Evolutionary conservation across 1,139 yeast species (phyloP), one percentile per base, ranked within the genome.

Genomic region (Kazachstania sp.): DNA sequence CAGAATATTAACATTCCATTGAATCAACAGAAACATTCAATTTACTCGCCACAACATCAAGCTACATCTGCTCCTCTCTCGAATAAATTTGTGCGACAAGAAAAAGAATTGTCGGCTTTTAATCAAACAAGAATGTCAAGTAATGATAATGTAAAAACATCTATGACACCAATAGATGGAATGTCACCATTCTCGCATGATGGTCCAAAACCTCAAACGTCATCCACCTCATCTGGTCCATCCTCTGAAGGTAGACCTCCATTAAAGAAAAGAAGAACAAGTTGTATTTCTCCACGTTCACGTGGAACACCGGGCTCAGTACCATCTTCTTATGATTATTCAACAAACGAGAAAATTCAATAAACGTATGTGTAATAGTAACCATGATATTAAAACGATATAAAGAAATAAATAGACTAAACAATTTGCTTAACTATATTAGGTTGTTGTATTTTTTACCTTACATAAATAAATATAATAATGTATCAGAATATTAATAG

Each of bases 281-380:
- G 58, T 43, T 54, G 49, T n/a, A 39, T 57, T 4, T 54, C 58
- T 1, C 58, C 60, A 6, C 46, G 38, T 30, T 48, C 52, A 4
- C 26, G 44, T 5, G 36, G 44, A 34, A 47, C 47, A 23, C 34
- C 38, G n/a, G 18, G 28, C 11, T 20, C 39, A 4, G 29, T 23
- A 2, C 28, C 39, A 4, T 37, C 39, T 3, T 20, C 29, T 11
- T 37, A 20, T n/a, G 39, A 37, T 3, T 19, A 23, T 20, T 37
- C 39, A 1, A 3, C 20, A 32, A 32, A 32, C 12, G 39, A 37
- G 12, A 18, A 12, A 11, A 37, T 7, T 12, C 9, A 3, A 7
- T 9, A 12, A 12, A 13, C 2, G 2, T 32, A 13, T 3, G 6
- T 6, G 35, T 32, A 9, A 32, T 2, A n/a, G 11, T n/a, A 3